Percentiles rank a stretch among this genome's conserved stretches.
Evolutionary conservation across 176 grass and related monocot species (phyloP).

Genomic region (Musa acuminata): DNA sequence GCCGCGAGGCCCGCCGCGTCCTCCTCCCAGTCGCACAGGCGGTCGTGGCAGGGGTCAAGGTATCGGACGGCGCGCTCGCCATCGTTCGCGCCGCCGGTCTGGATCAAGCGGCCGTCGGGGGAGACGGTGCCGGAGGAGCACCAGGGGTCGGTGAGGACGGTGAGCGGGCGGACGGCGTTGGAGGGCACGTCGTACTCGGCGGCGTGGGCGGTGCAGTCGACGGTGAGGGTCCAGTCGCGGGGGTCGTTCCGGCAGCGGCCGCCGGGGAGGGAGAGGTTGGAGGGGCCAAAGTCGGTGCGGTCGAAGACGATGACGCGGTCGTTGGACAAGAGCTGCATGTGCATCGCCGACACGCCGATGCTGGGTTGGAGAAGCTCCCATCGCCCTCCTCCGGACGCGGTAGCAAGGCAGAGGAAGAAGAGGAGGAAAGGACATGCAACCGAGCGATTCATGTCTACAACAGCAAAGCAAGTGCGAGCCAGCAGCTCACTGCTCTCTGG

Average conservation of each 20-base stretch:
- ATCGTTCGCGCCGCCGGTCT: constrained; percentile 1
- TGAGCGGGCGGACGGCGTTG: not conserved
- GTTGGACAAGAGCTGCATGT: constrained; percentile 3
- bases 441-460: not conserved
- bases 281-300: constrained; percentile 17
- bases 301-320: constrained; percentile 9
- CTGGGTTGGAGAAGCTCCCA: constrained; percentile 2
- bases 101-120: not conserved
- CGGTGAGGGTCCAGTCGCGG: not conserved
- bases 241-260: constrained; percentile 5
- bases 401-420: not conserved
- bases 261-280: constrained; percentile 10
- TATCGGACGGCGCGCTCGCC: not conserved
- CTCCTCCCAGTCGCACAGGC: constrained; percentile 26
- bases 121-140: constrained; percentile 3
- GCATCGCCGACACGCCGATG: constrained; percentile 7
- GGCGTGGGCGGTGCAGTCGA: constrained; percentile 7
- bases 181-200: constrained; percentile 8
- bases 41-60: not conserved
- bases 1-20: not conserved
- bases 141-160: constrained; percentile 1
- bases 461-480: no score
- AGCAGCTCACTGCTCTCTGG: no score
- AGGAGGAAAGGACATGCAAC: not conserved
- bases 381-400: not conserved